Conservation (phyloP, 2,329 filamentous ascomycete genomes). For the Penicillium griseofulvum region DNA sequence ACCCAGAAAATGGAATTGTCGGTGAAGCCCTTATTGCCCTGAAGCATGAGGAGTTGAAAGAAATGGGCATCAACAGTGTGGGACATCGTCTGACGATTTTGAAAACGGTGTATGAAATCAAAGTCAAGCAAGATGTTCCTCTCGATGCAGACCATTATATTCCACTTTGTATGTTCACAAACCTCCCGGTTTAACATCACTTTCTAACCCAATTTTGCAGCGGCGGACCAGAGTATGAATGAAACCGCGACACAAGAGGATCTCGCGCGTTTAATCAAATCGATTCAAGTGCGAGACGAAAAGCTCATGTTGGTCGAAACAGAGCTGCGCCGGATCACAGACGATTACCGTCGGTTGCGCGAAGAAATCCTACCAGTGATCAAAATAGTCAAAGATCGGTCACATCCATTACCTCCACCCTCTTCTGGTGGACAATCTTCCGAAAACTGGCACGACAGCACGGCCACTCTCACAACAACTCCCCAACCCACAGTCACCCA, state of each 20-base stretch:
- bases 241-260: constrained; percentile 88
- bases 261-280: constrained; percentile 84
- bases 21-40: constrained; percentile 87
- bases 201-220: constrained; percentile 48
- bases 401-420: constrained; percentile 73
- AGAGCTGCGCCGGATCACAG: constrained; percentile 77
- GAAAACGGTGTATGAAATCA: constrained; percentile 94
- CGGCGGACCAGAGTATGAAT: constrained; percentile 86
- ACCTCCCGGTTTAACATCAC: constrained; percentile 8
- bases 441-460: constrained; percentile 31
- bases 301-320: constrained; percentile 79
- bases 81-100: constrained; percentile 92
- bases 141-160: constrained; percentile 93
- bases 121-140: constrained; percentile 87
- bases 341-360: constrained; percentile 82
- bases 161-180: constrained; percentile 68
- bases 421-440: constrained; percentile 26
- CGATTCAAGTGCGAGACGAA: constrained; percentile 85
- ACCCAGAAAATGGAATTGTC: constrained; percentile 86
- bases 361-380: constrained; percentile 91
- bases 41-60: constrained; percentile 88
- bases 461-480: constrained; percentile 39
- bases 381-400: constrained; percentile 85
- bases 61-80: constrained; percentile 89
- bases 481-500: constrained; percentile 29